Evolutionary conservation across 2,329 filamentous ascomycete species (phyloP).

Genomic region (Aspergillus sp.): DNA sequence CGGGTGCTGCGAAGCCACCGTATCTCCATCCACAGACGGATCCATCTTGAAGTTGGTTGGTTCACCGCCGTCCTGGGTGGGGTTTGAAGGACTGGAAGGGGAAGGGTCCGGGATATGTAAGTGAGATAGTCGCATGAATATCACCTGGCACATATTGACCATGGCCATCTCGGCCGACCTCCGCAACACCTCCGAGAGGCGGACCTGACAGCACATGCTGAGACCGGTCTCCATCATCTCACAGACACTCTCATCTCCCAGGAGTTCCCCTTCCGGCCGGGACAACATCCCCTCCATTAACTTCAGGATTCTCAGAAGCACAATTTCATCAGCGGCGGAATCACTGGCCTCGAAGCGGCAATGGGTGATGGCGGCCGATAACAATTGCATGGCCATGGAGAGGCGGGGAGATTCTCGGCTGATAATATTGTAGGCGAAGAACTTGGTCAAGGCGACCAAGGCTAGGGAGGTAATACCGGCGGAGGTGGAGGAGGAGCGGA

Average conservation of each 20-base stretch:
- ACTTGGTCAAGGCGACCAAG: conserved; percentile 90
- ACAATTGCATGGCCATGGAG: conserved; percentile 85
- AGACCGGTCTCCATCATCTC: conserved; percentile 99
- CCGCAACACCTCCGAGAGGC: conserved; percentile 85
- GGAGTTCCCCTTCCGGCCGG: conserved; percentile 81
- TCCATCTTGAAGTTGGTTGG: conserved; percentile 82
- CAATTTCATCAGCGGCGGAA: conserved; percentile 90
- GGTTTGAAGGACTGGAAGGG: conserved; percentile 64
- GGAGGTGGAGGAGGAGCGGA: conserved; percentile 92
- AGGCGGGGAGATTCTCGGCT: conserved; percentile 81
- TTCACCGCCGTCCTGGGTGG: conserved; percentile 58
- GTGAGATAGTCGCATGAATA: conserved; percentile 89
- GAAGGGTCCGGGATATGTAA: conserved; percentile 74
- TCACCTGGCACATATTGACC: conserved; percentile 98
- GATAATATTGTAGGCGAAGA: conserved; percentile 92
- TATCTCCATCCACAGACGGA: conserved; percentile 66
- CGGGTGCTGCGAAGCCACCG: conserved; percentile 54
- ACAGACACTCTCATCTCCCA: conserved; percentile 98
- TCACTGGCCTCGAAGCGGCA: conserved; percentile 97
- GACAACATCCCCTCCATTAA: conserved; percentile 99
- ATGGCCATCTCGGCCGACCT: conserved; percentile 94
- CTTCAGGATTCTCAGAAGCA: conserved; percentile 88
- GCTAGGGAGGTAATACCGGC: conserved; percentile 95
- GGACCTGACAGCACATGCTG: conserved; percentile 93
- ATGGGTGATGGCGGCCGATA: conserved; percentile 93